phyloP scores from a whole-genome alignment of 139 green algal species.

The Micractinium sp. region DNA sequence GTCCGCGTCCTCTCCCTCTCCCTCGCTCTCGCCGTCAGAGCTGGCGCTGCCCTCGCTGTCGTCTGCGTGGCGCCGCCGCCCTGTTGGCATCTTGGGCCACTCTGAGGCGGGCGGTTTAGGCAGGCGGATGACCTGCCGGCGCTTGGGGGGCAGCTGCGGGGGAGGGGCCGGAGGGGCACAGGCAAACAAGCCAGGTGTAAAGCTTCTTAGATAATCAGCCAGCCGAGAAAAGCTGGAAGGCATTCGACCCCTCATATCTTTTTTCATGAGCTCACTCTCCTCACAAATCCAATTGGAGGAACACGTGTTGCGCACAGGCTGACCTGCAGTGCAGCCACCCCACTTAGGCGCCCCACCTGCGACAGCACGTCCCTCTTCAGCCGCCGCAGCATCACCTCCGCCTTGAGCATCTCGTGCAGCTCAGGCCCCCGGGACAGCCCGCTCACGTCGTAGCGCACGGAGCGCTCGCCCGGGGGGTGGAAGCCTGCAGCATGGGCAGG shows the following conservation, averaged over 20 bases:
- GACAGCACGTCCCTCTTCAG: conserved; percentile 92
- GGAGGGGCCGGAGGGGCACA: background rate
- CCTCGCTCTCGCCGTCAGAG: conserved; percentile 23
- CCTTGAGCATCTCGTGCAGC: conserved; percentile 88
- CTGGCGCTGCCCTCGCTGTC: conserved; percentile 27
- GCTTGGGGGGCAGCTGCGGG: conserved; percentile 87
- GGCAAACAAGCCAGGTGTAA: too few relatives aligned
- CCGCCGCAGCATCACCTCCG: conserved; percentile 89
- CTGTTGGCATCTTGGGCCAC: conserved; percentile 37
- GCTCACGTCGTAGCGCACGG: conserved; percentile 59
- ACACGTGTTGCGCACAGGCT: background rate
- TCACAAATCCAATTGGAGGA: background rate
- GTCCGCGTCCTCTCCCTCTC: conserved; percentile 22
- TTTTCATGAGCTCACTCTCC: background rate
- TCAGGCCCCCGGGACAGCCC: conserved; percentile 72
- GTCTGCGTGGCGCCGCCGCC: background rate
- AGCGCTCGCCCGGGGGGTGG: background rate
- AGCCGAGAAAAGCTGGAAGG: too few relatives aligned
- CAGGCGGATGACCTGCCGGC: conserved; percentile 83
- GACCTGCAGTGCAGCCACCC: too few relatives aligned
- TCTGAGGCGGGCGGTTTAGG: conserved; percentile 43
- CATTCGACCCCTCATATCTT: too few relatives aligned
- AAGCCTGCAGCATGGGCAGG: background rate
- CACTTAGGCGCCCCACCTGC: conserved; percentile 38
- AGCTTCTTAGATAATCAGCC: too few relatives aligned